These are phyloP conservation scores for Nothophaeocryptopus gaeumannii DNA, from an alignment of 2,329 filamentous ascomycete genomes.

Conservation along the genomic window DNA sequence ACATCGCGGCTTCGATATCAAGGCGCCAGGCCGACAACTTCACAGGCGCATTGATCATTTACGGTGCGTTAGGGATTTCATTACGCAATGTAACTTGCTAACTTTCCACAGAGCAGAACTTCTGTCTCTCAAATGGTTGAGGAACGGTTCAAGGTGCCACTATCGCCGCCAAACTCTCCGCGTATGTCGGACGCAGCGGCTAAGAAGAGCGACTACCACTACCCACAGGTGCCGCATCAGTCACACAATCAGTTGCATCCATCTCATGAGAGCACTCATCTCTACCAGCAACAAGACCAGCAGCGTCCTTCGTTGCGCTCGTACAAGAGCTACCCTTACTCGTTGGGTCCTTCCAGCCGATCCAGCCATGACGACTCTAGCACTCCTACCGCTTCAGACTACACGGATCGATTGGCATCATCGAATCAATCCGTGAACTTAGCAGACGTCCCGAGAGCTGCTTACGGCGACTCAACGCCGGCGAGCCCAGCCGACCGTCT, in stretches of 20 bases:
- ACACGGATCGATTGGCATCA: slow-evolving; percentile 12
- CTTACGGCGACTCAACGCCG: slow-evolving; percentile 45
- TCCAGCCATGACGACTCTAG: not conserved
- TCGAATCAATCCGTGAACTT: slow-evolving; percentile 12
- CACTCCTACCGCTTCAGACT: not conserved
- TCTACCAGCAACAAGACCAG: slow-evolving; percentile 9
- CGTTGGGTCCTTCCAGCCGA: slow-evolving; percentile 28
- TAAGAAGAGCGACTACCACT: slow-evolving; percentile 43
- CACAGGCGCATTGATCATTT: not conserved
- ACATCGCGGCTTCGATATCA: too few species aligned
- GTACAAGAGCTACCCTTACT: slow-evolving; percentile 45
- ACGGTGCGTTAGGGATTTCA: not conserved
- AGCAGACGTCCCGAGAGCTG: slow-evolving; percentile 20
- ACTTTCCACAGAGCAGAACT: slow-evolving; percentile 3
- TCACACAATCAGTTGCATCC: too few species aligned
- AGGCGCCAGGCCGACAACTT: not conserved
- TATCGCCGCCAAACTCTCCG: slow-evolving; percentile 51
- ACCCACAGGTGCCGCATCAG: slow-evolving; percentile 37
- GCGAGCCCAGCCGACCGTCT: slow-evolving; percentile 46
- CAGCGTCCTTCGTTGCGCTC: slow-evolving; percentile 40
- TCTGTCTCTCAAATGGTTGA: slow-evolving; percentile 35
- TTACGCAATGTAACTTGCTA: not conserved
- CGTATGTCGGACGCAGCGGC: slow-evolving; percentile 50
- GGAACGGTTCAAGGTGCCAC: slow-evolving; percentile 46
- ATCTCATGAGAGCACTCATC: too few species aligned